A percentile compares a stretch with the other conserved stretches of the same genome.
Evolutionary conservation across 2,329 filamentous ascomycete genomes (phyloP).

Genomic region (Didymella sp.): DNA sequence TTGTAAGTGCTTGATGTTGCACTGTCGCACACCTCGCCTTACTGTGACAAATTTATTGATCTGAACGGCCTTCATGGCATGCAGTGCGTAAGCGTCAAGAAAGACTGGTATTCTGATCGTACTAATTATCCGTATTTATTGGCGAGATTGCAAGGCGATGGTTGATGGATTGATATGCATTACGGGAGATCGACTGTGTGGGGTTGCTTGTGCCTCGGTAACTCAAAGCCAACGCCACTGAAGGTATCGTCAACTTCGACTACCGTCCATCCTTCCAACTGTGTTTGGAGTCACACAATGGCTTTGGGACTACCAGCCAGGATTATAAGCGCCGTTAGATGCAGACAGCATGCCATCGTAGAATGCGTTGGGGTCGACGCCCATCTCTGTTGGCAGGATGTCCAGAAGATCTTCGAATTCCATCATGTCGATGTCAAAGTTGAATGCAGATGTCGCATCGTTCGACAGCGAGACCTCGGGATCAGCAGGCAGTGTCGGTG

Average conservation of each 20-base stretch:
- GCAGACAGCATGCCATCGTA: slow-evolving; percentile 34
- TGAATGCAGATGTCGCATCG: slow-evolving; percentile 25
- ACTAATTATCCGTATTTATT: not conserved
- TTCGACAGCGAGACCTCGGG: slow-evolving; percentile 14
- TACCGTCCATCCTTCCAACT: not conserved
- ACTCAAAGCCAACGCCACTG: slow-evolving; percentile 4
- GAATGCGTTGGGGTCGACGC: slow-evolving; percentile 34
- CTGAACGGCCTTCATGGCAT: slow-evolving; percentile 32
- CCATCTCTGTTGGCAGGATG: slow-evolving; percentile 29
- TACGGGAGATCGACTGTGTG: slow-evolving; percentile 12
- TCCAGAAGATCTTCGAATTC: slow-evolving; percentile 38
- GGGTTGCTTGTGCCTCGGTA: slow-evolving; percentile 16
- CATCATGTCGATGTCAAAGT: slow-evolving; percentile 38
- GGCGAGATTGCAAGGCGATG: not conserved
- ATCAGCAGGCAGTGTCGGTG: slow-evolving; percentile 2
- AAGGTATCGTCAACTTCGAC: not conserved
- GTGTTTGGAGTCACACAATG: not conserved
- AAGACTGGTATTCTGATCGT: not conserved
- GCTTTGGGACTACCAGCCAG: not conserved
- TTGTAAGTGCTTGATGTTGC: not conserved
- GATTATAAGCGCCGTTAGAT: slow-evolving; percentile 11
- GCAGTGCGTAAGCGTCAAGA: not conserved
- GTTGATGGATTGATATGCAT: not conserved
- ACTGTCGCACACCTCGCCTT: not conserved
- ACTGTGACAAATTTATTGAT: slow-evolving; percentile 26